Evolutionary conservation across 371 early-diverging fungal genomes (phyloP).

Genomic region (Funneliformis caledonium): DNA sequence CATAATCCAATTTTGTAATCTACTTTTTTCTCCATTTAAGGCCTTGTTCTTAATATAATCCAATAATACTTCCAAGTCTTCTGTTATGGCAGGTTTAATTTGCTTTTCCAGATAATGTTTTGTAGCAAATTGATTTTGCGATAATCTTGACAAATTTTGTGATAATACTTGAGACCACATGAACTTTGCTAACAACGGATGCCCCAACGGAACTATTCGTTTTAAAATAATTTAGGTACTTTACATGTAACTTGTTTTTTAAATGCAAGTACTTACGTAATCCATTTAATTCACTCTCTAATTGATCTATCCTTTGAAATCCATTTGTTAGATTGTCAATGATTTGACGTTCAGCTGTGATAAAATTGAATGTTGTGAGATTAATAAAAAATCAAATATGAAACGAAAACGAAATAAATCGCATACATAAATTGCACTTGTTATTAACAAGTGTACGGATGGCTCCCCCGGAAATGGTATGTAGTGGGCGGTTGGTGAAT

Average conservation of each 20-base stretch:
- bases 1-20: constrained; percentile 48
- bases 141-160: constrained; percentile 66
- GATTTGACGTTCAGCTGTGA: constrained; percentile 55
- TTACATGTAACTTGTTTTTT: background rate
- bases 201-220: constrained; percentile 45
- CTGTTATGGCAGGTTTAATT: constrained; percentile 65
- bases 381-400: background rate
- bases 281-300: constrained; percentile 68
- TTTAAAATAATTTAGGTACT: background rate
- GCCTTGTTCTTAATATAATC: constrained; percentile 43
- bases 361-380: background rate
- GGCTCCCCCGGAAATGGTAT: constrained; percentile 68
- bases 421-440: background rate
- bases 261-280: constrained; percentile 51
- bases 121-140: constrained; percentile 73
- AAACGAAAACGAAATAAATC: background rate
- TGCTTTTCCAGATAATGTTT: constrained; percentile 67
- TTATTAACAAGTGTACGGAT: constrained; percentile 63
- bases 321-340: constrained; percentile 55
- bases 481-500: constrained; percentile 76
- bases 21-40: constrained; percentile 40
- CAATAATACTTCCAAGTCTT: constrained; percentile 55
- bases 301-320: constrained; percentile 59
- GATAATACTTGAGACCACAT: constrained; percentile 75
- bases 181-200: constrained; percentile 64